Conservation (phyloP, 192 early-diverging fungal genomes). For the Coemansia sp. region DNA sequence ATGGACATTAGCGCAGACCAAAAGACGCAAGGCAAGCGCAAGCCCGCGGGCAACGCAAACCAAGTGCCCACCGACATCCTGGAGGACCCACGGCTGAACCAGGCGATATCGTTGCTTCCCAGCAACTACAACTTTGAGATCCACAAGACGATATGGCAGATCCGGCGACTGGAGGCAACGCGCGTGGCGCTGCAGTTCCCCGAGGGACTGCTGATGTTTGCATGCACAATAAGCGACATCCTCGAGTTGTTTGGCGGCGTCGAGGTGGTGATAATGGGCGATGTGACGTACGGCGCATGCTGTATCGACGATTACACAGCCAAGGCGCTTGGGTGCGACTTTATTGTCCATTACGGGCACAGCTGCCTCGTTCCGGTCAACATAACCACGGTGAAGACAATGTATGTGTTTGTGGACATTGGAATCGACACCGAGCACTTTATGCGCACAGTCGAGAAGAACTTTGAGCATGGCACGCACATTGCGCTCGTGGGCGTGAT, state of each 20-base stretch:
- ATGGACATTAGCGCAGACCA: constrained; percentile 8
- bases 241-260: constrained; percentile 74
- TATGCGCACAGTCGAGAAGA: constrained; percentile 80
- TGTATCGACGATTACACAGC: constrained; percentile 98
- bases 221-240: constrained; percentile 90
- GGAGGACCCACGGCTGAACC: constrained; percentile 74
- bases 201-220: constrained; percentile 94
- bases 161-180: constrained; percentile 69
- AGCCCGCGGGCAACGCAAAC: constrained; percentile 48
- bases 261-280: constrained; percentile 96
- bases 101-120: constrained; percentile 83
- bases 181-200: constrained; percentile 96
- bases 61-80: constrained; percentile 86
- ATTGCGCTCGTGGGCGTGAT: constrained; percentile 89
- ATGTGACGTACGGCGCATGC: constrained; percentile 99
- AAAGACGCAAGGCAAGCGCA: constrained; percentile 8
- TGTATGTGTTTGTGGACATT: constrained; percentile 99
- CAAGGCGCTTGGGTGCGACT: constrained; percentile 88
- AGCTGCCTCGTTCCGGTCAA: constrained; percentile 96
- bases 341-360: constrained; percentile 98
- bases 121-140: constrained; percentile 99
- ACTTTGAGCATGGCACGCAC: constrained; percentile 75
- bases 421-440: constrained; percentile 92
- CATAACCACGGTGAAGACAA: constrained; percentile 88
- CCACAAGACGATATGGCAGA: constrained; percentile 92